Conservation (phyloP, 305 asterid genomes). For the Striga hermonthica region DNA sequence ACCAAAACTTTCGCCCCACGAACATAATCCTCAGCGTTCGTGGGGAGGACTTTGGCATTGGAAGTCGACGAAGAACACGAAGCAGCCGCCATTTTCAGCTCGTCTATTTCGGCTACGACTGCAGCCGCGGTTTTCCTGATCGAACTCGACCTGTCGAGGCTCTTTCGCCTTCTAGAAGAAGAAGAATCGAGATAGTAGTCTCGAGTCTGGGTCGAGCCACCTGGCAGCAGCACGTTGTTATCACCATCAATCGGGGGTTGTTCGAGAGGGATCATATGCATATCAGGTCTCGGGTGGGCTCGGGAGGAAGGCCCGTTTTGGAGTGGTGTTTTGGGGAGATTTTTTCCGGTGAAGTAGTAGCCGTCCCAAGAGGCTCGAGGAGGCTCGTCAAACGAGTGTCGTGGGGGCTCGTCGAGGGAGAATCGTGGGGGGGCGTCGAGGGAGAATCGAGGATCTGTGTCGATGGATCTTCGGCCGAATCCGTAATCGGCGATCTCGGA, state of each 20-base stretch:
- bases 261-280: conserved; percentile 68
- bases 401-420: conserved; percentile 82
- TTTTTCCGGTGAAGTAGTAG: conserved; percentile 55
- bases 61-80: conserved; percentile 21
- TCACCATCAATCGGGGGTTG: conserved; percentile 31
- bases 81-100: conserved; percentile 41
- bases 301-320: conserved; percentile 62
- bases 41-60: conserved; percentile 61
- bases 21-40: conserved; percentile 29
- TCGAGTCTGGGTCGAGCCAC: conserved; percentile 80
- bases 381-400: conserved; percentile 90
- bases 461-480: conserved; percentile 85
- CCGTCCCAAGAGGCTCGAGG: conserved; percentile 92
- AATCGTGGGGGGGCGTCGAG: conserved; percentile 34
- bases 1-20: too few species aligned
- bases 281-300: conserved; percentile 49
- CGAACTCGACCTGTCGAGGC: conserved; percentile 89
- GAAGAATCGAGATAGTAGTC: conserved; percentile 78
- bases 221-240: conserved; percentile 51
- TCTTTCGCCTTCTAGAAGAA: conserved; percentile 74
- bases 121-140: conserved; percentile 79
- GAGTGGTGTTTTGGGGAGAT: conserved; percentile 60
- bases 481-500: conserved; percentile 96
- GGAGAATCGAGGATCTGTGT: conserved; percentile 51
- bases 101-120: conserved; percentile 84